phyloP scores from a whole-genome alignment of 768 basidiomycete species.

The Rhodosporidiobolus sp. region DNA sequence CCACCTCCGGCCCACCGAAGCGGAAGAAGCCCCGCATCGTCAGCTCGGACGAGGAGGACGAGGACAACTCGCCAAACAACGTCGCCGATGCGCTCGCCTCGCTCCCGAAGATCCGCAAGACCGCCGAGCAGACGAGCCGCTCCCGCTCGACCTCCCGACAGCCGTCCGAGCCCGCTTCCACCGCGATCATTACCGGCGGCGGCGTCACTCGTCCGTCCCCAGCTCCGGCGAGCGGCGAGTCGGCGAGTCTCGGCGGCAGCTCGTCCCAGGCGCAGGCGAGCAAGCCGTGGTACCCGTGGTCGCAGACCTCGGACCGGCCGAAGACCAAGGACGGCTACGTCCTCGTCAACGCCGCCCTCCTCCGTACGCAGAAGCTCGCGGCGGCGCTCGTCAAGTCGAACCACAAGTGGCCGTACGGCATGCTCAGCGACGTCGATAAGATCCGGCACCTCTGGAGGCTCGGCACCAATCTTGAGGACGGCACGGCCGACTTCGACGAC shows the following conservation, averaged over 20 bases:
- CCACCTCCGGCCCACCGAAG: not conserved
- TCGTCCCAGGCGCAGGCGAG: not conserved
- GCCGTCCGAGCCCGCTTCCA: not conserved
- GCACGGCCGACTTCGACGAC: too few species aligned
- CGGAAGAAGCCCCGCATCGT: not conserved
- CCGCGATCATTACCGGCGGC: too few species aligned
- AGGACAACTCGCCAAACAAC: too few species aligned
- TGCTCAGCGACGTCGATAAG: not conserved
- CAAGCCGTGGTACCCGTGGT: not conserved
- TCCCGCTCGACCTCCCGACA: not conserved
- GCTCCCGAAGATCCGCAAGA: not conserved
- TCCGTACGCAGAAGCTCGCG: not conserved
- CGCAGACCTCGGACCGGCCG: not conserved
- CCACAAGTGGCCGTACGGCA: not conserved
- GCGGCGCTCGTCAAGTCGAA: not conserved
- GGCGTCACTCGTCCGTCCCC: too few species aligned
- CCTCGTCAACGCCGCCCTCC: not conserved
- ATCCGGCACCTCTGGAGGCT: conserved; percentile 18
- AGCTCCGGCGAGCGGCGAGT: too few species aligned
- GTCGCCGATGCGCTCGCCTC: not conserved
- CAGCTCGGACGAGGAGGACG: not conserved
- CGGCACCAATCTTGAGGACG: not conserved
- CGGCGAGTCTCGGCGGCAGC: too few species aligned
- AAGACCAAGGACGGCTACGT: conserved; percentile 16
- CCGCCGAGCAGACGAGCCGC: not conserved